Evolutionary conservation across 768 basidiomycete genomes (phyloP), one percentile per base, ranked within the genome.

Genomic region (Amanita phalloides): DNA sequence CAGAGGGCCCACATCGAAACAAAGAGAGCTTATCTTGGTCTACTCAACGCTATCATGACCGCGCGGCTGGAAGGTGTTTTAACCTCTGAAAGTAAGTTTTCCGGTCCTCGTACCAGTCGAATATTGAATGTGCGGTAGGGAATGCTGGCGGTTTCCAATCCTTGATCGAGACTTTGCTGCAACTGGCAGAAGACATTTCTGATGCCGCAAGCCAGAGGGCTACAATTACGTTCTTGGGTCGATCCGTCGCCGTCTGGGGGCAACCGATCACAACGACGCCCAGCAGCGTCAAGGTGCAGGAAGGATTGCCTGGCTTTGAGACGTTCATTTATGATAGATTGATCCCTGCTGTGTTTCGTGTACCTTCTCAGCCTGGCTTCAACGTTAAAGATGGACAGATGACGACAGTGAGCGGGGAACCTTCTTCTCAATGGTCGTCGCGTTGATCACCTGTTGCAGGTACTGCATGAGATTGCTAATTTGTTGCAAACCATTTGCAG

Each of bases 301-400:
- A 66, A 48, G 68, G 73, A 9, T 66, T 98, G 41, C 91, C 92
- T 9, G 94, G 95, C 0, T 97, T 96, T 58, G 93, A 97, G 58
- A 77, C 80, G 11, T 94, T 94, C 63, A 78, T 95, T 28, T 98
- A 98, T 60, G 86, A 93, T 55, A 79, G 83, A 10, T 67, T 95
- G 32, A 71, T 98, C 48, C 89, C 91, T 9, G 70, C 81, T 2
- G 85, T 84, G 21, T 96, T 99, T 65, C 76, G 81, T 6, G 79
- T 97, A 3, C 79, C 91, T 1, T 83, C 88, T 9, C 71, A 76
- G 7, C 81, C 86, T 0, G 79, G 83, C 37, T 90, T 96, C 64
- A 94, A 93, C 61, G 71, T 86, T 57, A 90, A 89, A 62, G 92
- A 96, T 61, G 91, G 89, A 2, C 90, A 92, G 60, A 81, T 85